Evolutionary conservation across 2,329 filamentous ascomycete genomes (phyloP).

Genomic region (Chaetothyriales sp.): DNA sequence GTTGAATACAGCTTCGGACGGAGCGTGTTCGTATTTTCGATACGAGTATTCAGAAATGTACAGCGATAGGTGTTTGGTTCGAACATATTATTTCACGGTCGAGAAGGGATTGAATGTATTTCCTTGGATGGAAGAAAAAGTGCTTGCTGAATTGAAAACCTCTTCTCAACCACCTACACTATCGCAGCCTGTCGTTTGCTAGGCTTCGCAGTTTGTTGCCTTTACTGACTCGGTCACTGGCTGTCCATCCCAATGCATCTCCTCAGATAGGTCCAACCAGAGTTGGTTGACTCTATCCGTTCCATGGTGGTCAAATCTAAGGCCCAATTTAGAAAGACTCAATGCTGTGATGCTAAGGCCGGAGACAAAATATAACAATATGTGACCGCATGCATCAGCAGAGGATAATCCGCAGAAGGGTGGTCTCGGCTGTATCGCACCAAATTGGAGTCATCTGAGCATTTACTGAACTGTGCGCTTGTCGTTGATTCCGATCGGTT

Average conservation of each 20-base stretch:
- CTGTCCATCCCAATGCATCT: too few species aligned
- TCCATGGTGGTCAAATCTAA: not conserved
- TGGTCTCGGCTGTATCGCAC: not conserved
- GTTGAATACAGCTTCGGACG: not conserved
- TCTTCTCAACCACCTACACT: not conserved
- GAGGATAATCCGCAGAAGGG: not conserved
- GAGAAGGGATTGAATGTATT: not conserved
- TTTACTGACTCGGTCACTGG: not conserved
- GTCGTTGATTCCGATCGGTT: not conserved
- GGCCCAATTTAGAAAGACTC: not conserved
- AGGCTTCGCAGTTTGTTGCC: not conserved
- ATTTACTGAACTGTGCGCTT: not conserved
- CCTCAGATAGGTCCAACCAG: not conserved
- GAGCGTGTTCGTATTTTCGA: not conserved
- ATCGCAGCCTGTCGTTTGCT: not conserved
- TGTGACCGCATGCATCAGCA: not conserved
- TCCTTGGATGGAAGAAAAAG: not conserved
- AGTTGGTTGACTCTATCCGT: not conserved
- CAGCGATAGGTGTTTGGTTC: not conserved
- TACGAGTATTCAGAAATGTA: conserved; percentile 1
- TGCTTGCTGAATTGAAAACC: not conserved
- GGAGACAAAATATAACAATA: not conserved
- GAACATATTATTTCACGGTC: not conserved
- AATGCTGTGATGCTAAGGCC: not conserved
- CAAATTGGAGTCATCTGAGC: too few species aligned